phyloP scores from a whole-genome alignment of 352 stramenopile species.

The Phytophthora pini region DNA sequence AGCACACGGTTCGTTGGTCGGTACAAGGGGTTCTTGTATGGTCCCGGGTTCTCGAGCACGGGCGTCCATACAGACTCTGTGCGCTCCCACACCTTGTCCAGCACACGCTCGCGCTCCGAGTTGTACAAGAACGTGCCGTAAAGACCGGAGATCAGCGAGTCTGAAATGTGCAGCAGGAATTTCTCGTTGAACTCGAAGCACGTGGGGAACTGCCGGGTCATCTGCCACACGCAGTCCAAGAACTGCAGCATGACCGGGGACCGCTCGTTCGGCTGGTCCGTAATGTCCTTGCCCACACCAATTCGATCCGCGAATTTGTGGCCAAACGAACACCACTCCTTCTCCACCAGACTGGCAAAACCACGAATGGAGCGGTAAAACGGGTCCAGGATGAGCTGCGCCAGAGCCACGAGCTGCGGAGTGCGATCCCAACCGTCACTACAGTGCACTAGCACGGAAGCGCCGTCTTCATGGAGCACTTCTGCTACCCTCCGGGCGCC shows the following conservation, averaged over 20 bases:
- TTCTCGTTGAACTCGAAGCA: constrained; percentile 91
- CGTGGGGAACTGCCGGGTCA: constrained; percentile 89
- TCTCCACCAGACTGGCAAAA: constrained; percentile 86
- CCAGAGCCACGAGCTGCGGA: constrained; percentile 79
- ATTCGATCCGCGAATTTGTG: constrained; percentile 91
- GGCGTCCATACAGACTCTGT: constrained; percentile 87
- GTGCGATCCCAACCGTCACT: constrained; percentile 91
- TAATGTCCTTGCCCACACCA: constrained; percentile 82
- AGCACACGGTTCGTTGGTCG: constrained; percentile 81
- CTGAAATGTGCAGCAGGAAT: constrained; percentile 81
- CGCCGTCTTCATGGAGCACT: constrained; percentile 85
- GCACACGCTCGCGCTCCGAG: constrained; percentile 81
- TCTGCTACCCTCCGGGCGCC: constrained; percentile 76
- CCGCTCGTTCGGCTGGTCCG: constrained; percentile 81
- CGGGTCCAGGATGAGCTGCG: constrained; percentile 86
- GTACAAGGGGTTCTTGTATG: constrained; percentile 81
- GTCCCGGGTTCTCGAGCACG: constrained; percentile 68
- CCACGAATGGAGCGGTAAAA: constrained; percentile 88
- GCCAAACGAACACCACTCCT: constrained; percentile 91
- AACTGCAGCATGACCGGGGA: constrained; percentile 91
- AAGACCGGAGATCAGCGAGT: constrained; percentile 79
- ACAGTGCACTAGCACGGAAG: constrained; percentile 86
- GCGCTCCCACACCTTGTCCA: constrained; percentile 87
- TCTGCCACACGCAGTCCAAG: constrained; percentile 88
- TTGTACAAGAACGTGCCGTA: constrained; percentile 90